Conservation (phyloP, 805 yeast species). For the Hanseniaspora lachancei region DNA sequence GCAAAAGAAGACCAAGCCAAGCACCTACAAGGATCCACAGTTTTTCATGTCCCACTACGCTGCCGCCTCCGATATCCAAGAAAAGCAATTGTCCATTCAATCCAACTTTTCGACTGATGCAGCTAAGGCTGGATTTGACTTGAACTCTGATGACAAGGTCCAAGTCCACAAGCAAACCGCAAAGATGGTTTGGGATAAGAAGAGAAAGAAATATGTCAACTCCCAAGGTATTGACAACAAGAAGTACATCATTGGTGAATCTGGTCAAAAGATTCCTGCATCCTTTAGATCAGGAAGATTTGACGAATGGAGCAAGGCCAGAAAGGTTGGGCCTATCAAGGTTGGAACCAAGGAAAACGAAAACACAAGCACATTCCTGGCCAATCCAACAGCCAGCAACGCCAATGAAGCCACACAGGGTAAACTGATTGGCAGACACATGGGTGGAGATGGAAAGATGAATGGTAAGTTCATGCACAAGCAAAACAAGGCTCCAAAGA, state of each 20-base stretch:
- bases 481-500: slow-evolving; percentile 62
- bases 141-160: slow-evolving; percentile 63
- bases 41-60: slow-evolving; percentile 84
- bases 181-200: slow-evolving; percentile 81
- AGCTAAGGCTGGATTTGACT: slow-evolving; percentile 71
- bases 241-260: slow-evolving; percentile 85
- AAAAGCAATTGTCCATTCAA: slow-evolving; percentile 49
- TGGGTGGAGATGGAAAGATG: slow-evolving; percentile 21
- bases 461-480: slow-evolving; percentile 58
- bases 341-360: slow-evolving; percentile 43
- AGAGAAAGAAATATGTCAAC: slow-evolving; percentile 79
- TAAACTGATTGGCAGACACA: slow-evolving; percentile 16
- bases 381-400: slow-evolving; percentile 21
- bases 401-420: neutral
- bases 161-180: slow-evolving; percentile 51
- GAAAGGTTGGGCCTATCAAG: slow-evolving; percentile 40
- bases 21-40: slow-evolving; percentile 59
- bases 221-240: slow-evolving; percentile 59
- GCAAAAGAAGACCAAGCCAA: slow-evolving; percentile 27
- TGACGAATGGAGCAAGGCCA: slow-evolving; percentile 77
- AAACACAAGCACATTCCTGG: slow-evolving; percentile 25
- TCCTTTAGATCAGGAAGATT: slow-evolving; percentile 79
- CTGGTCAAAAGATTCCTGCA: slow-evolving; percentile 87
- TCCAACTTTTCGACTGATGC: slow-evolving; percentile 73
- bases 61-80: slow-evolving; percentile 65